Base-by-base conservation (phyloP, 345 rosid species). In the Salix arbutifolia region DNA sequence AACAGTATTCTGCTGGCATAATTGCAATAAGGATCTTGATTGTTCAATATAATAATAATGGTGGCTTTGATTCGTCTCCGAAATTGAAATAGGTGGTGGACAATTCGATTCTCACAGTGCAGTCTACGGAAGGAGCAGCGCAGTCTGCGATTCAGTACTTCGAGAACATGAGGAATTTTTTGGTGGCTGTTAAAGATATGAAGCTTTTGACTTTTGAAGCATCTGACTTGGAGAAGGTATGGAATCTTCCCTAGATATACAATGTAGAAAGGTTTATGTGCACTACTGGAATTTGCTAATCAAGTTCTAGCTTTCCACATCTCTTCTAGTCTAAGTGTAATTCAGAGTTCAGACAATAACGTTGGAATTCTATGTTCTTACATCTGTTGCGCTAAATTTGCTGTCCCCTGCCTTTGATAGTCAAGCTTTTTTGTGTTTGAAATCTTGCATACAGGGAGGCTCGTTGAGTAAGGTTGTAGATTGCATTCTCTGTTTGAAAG, bases 61-160 rank as follows among this genome's bases (percentile, higher is more conserved):
- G 2, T 23, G 1, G 62, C 23, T 56, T 56, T 53, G 5, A 9
- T 58, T 58, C 64, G 23, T 23, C 64, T 58, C 2, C 4, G 13
- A n/a, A 58, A 44, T 37, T 26, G 25, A 64, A 53, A 50, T 62
- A 88, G 98, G 96, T 96, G 73, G 99, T 96, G 62, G 98, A 93
- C 60, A 95, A 84, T 73, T 96, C 97, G 50, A 79, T 88, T 8
- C 79, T 91, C 37, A 87, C 90, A 1, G 88, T 90, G 60, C 92
- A 93, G 71, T 87, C 96, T 2, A 87, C 94, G 0, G 99, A 96
- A 40, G 99, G 89, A 48, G 97, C 99, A 14, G 99, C 99, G 38
- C 99, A 96, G 74, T 96, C 97, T 23, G 99, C 99, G 6, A 96
- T 96, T 73, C 99, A 96, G 83, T 96, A 90, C 76, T 96, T 96